Percentiles rank a stretch among this genome's conserved stretches.
Evolutionary conservation across 208 protist genomes (phyloP).

Genomic region (Balamuthia mandrillaris): DNA sequence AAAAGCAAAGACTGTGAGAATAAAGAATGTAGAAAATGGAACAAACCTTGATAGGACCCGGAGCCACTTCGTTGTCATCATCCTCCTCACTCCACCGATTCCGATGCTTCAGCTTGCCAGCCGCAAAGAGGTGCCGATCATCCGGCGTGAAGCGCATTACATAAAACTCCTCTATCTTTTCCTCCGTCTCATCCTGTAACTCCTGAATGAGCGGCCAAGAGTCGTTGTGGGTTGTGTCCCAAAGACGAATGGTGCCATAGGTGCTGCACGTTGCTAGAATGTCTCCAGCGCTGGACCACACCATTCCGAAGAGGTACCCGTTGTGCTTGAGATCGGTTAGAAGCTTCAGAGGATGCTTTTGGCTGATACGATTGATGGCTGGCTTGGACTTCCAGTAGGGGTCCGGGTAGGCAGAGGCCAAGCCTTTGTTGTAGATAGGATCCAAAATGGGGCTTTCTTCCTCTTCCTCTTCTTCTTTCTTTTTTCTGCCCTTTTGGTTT

Average conservation of each 20-base stretch:
- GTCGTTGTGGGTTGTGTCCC: slow-evolving; percentile 16
- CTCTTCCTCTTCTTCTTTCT: too few relatives aligned
- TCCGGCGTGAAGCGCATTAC: slow-evolving; percentile 21
- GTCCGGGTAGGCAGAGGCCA: not conserved
- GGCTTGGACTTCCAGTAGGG: not conserved
- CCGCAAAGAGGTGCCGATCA: slow-evolving; percentile 7
- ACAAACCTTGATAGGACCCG: slow-evolving; percentile 23
- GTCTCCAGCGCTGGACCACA: slow-evolving; percentile 5
- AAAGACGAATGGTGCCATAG: not conserved
- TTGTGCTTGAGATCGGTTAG: slow-evolving; percentile 21
- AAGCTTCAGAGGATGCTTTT: slow-evolving; percentile 15
- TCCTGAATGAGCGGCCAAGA: slow-evolving; percentile 35
- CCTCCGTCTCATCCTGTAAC: not conserved
- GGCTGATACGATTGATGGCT: slow-evolving; percentile 19
- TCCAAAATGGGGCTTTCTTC: too few relatives aligned
- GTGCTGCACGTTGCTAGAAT: slow-evolving; percentile 21
- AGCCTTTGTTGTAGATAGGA: too few relatives aligned
- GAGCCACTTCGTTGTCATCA: slow-evolving; percentile 32
- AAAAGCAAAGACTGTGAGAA: not conserved
- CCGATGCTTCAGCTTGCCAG: slow-evolving; percentile 32
- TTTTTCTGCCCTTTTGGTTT: too few relatives aligned
- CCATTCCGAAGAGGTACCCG: slow-evolving; percentile 20
- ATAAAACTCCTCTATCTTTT: slow-evolving; percentile 40
- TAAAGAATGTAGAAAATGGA: not conserved
- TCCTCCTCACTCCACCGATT: slow-evolving; percentile 14